Evolutionary conservation across 345 rosid genomes (phyloP), one percentile per base, ranked within the genome.

Genomic region (Melaleuca quinquenervia): DNA sequence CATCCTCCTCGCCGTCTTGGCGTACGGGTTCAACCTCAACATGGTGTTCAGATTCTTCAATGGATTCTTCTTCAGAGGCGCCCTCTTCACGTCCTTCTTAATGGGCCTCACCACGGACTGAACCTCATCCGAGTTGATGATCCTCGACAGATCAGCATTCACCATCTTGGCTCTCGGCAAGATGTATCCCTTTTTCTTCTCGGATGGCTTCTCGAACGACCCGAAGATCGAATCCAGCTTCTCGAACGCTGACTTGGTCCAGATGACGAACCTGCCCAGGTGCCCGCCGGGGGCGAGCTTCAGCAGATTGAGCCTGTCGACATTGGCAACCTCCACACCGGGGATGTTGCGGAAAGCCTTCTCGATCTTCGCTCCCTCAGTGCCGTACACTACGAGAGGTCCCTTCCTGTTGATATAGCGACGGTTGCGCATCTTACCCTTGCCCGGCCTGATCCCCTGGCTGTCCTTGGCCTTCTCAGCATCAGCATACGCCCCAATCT

Each of bases 251-350:
- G 97, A 92, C 84, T 94, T 96, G 12, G 99, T 96, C 99, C 99
- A 97, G 82, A 97, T 93, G 29, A 97, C 94, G 84, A 97, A 95
- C 84, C 99, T 87, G 22, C 99, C 99, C 5, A 97, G 92, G 85
- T 97, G 99, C 24, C 99, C 99, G 87, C 99, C 99, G 11, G 99
- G 99, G 32, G 99, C 99, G 8, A 97, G 90, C 89, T 95, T 97
- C 90, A 96, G 86, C 80, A 97, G 89, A 74, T 93, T 96, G 52
- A 97, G 93, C 83, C 99, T 91, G 84, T 96, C 98, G 3, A 96
- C 98, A 52, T 95, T 96, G 41, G 94, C 95, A 3, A 97, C 91
- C 89, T 97, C 99, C 11, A 97, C 98, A 22, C 99, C 99, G 1
- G 99, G 98, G 87, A 97, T 92, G 87, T 97, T 97, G 84, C 99